phyloP scores from a whole-genome alignment of 176 grass and related monocot species.

The Hordeum marinum region DNA sequence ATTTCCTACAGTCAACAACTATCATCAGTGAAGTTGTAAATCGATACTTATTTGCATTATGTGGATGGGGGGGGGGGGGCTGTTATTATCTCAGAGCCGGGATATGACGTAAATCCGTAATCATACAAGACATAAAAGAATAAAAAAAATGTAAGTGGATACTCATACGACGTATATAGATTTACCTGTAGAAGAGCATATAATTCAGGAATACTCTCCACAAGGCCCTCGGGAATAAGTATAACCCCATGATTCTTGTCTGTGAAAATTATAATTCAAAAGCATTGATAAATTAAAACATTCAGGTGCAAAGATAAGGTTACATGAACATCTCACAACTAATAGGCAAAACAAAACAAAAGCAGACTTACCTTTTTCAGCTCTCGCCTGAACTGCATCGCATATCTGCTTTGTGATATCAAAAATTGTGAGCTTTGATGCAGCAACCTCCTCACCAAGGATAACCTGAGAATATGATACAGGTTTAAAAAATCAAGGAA shows the following conservation, averaged over 20 bases:
- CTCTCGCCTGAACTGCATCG: conserved; percentile 84
- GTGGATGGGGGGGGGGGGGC: too few species aligned
- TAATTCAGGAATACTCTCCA: conserved; percentile 96
- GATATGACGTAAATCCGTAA: background rate
- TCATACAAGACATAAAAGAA: background rate
- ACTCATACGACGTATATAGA: background rate
- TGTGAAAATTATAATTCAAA: conserved; percentile 15
- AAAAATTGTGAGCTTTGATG: conserved; percentile 97
- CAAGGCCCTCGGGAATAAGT: conserved; percentile 98
- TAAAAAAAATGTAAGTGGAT: background rate
- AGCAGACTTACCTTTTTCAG: conserved; percentile 56
- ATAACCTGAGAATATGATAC: conserved; percentile 66
- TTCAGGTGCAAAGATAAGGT: background rate
- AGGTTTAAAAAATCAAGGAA: background rate
- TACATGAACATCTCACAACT: background rate
- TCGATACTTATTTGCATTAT: background rate
- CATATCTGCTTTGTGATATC: conserved; percentile 97
- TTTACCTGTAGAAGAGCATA: conserved; percentile 92
- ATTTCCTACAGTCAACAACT: conserved; percentile 70
- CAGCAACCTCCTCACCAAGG: conserved; percentile 90
- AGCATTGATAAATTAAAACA: background rate
- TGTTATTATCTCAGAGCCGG: background rate
- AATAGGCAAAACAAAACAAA: background rate
- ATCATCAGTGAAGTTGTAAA: conserved; percentile 18
- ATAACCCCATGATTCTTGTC: conserved; percentile 91